Evolutionary conservation across 2,329 filamentous ascomycete genomes (phyloP), one percentile per base, ranked within the genome.

Genomic region (Clarireedia sp.): DNA sequence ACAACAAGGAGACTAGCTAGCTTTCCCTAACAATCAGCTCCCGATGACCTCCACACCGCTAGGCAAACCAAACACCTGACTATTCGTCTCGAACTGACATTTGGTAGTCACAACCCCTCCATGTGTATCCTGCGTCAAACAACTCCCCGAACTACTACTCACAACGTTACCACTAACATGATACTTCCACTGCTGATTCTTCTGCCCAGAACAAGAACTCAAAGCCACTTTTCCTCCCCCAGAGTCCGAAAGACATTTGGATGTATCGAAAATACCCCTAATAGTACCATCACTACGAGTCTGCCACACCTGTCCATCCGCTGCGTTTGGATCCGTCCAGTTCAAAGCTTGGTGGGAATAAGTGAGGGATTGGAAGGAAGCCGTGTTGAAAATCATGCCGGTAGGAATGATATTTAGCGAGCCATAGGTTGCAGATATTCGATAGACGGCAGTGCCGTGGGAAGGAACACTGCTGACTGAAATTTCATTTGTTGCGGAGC

Each of bases 381-480:
- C 72, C 0, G 75, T 76, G 60, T 78, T 77, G 64, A 78, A 76
- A 48, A 78, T 72, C 61, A 75, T 70, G 4, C 76, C 76, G 0
- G 75, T 78, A 0, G 75, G 74, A 33, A 46, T 60, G 33, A 59
- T 44, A 9, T 46, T 50, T 10, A 57, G 48, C 24, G 49, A 12
- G 2, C 43, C 48, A 8, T 68, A 69, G 9, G 68, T 62, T 19
- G 60, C 59, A 5, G 71, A 69, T 36, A 78, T 65, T 40, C 75
- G 69, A 58, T 72, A 73, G 12, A 78, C 72, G 7, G 62, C 47
- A 51, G 64, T 55, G 60, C 68, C 45, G 58, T 67, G 71, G 67
- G 38, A 74, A 57, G 23, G 60, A 63, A 67, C 74, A 72, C 2
- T 64, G 60, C 71, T 71, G 73, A 46, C 63, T 57, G 55, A 73